Evolutionary conservation across 1,139 yeast species (phyloP).

Genomic region (Hansenula sp.): DNA sequence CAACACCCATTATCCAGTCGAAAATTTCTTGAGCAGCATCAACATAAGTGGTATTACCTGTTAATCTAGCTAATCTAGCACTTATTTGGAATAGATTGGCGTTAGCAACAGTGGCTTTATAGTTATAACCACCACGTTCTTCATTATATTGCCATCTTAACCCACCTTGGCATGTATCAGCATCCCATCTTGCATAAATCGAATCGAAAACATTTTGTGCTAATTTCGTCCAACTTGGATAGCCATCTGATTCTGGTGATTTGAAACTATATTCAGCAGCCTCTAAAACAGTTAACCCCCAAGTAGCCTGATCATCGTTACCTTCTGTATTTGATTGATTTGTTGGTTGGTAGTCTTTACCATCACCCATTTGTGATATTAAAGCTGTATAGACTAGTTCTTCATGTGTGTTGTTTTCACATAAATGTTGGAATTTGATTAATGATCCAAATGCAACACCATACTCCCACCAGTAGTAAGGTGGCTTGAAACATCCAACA

Average conservation of each 20-base stretch:
- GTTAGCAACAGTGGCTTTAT: conserved; percentile 76
- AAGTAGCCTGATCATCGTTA: conserved; percentile 89
- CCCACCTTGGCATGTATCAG: conserved; percentile 64
- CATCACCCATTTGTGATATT: conserved; percentile 61
- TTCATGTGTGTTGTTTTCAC: conserved; percentile 59
- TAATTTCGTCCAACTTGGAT: conserved; percentile 62
- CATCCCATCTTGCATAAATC: conserved; percentile 76
- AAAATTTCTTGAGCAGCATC: conserved; percentile 65
- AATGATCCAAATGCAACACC: conserved; percentile 85
- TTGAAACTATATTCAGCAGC: conserved; percentile 59
- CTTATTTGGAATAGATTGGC: conserved; percentile 76
- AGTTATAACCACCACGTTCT: conserved; percentile 73
- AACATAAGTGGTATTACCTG: conserved; percentile 57
- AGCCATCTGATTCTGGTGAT: conserved; percentile 20
- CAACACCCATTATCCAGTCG: conserved; percentile 61
- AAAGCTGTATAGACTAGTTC: conserved; percentile 54
- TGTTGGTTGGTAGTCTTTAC: conserved; percentile 68
- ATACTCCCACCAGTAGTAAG: conserved; percentile 95
- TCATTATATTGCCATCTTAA: conserved; percentile 83
- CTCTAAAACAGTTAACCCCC: conserved; percentile 82
- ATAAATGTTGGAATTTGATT: conserved; percentile 62
- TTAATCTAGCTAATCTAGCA: conserved; percentile 73
- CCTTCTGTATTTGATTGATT: conserved; percentile 80
- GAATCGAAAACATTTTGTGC: conserved; percentile 77
- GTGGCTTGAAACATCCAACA: conserved; percentile 69